Conservation (phyloP, 768 basidiomycete genomes). For the Russula compacta region DNA sequence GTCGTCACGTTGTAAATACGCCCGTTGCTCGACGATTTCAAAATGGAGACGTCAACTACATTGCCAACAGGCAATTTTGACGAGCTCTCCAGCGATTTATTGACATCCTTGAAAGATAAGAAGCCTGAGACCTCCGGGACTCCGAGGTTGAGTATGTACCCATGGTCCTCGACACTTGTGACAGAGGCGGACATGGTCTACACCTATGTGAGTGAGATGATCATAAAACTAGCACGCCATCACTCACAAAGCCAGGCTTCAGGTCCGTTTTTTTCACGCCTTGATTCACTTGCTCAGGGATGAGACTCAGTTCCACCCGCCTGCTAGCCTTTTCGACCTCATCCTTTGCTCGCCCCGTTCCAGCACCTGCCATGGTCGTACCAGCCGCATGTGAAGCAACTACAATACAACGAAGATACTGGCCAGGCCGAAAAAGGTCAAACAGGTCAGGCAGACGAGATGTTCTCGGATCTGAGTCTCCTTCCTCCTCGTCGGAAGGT, state of each 20-base stretch:
- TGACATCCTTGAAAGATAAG: constrained; percentile 65
- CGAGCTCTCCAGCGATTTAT: constrained; percentile 30
- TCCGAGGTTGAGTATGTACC: constrained; percentile 84
- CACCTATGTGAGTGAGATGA: background rate
- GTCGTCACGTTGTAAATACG: constrained; percentile 66
- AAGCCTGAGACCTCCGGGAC: constrained; percentile 75
- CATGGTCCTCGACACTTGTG: constrained; percentile 87
- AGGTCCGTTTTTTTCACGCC: constrained; percentile 75
- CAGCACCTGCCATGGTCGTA: constrained; percentile 41
- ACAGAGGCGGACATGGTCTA: constrained; percentile 72
- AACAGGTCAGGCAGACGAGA: constrained; percentile 53
- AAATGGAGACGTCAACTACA: constrained; percentile 57
- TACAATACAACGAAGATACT: constrained; percentile 77
- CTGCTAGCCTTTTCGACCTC: constrained; percentile 59
- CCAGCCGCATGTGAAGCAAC: constrained; percentile 61
- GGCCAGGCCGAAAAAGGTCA: constrained; percentile 73
- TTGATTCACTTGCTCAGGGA: constrained; percentile 77
- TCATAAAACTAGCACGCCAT: constrained; percentile 1
- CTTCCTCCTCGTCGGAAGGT: constrained; percentile 41
- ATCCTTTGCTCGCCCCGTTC: constrained; percentile 55
- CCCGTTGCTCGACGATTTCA: constrained; percentile 63
- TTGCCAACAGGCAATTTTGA: constrained; percentile 50
- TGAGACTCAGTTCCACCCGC: constrained; percentile 76
- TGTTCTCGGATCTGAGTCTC: constrained; percentile 26
- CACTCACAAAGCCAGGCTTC: constrained; percentile 62